Evolutionary conservation across 2,329 filamentous ascomycete genomes (phyloP).

Genomic region (Aureobasidium sp.): DNA sequence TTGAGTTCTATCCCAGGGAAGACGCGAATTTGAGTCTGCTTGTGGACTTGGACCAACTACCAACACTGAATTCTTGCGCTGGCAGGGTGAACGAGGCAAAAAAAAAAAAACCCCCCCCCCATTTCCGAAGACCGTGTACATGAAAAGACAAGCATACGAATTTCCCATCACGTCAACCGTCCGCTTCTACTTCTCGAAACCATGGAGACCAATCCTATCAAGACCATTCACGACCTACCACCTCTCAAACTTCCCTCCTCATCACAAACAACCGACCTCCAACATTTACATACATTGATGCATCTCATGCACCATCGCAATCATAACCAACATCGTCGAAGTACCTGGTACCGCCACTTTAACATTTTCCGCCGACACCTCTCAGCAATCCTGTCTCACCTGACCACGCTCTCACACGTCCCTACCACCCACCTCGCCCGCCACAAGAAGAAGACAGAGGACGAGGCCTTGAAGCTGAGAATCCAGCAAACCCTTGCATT

Average conservation of each 20-base stretch:
- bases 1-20: no score
- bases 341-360: constrained; percentile 75
- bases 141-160: no score
- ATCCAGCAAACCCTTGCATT: constrained; percentile 30
- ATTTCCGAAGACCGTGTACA: no score
- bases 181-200: no score
- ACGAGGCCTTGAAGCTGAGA: constrained; percentile 16
- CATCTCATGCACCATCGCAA: constrained; percentile 74
- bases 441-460: constrained; percentile 24
- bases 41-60: no score
- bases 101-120: no score
- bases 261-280: constrained; percentile 16
- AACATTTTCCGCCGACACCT: constrained; percentile 63
- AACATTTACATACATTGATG: constrained; percentile 50
- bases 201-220: not conserved
- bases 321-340: constrained; percentile 78
- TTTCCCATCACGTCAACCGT: no score
- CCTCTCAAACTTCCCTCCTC: constrained; percentile 11
- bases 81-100: no score
- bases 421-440: constrained; percentile 27
- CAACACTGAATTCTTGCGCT: no score
- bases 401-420: constrained; percentile 21
- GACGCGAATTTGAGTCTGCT: no score
- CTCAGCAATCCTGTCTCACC: constrained; percentile 43
- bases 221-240: not conserved